A percentile compares a stretch with the other conserved stretches of the same genome.
Evolutionary conservation across 306 rosid genomes (phyloP).

Genomic region (Senna siamea): DNA sequence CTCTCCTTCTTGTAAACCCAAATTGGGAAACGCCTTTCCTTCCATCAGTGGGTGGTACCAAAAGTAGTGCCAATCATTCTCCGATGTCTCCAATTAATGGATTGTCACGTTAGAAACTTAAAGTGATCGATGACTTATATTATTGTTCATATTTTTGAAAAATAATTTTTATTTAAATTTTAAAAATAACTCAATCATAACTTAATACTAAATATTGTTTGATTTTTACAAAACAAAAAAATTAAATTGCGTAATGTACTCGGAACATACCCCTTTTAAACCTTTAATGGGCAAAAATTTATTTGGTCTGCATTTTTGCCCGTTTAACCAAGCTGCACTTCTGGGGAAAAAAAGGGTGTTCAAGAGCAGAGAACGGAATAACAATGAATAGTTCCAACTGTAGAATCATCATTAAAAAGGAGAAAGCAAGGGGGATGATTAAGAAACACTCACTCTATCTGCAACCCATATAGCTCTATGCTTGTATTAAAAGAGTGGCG

Average conservation of each 20-base stretch:
- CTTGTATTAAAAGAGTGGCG: not conserved
- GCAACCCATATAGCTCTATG: not conserved
- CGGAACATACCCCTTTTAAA: too few species aligned
- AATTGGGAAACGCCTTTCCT: constrained; percentile 11
- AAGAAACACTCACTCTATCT: constrained; percentile 2
- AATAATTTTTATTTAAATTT: too few species aligned
- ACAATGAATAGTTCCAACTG: not conserved
- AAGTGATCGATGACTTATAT: not conserved
- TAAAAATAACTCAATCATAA: too few species aligned
- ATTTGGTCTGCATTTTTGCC: too few species aligned
- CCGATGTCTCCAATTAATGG: not conserved
- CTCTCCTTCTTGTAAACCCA: constrained; percentile 33
- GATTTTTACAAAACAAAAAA: too few species aligned
- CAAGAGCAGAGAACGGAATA: not conserved
- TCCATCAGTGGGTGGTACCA: not conserved
- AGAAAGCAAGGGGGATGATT: constrained; percentile 7
- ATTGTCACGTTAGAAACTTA: not conserved
- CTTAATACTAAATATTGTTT: too few species aligned
- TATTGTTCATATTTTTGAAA: too few species aligned
- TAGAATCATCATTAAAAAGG: not conserved
- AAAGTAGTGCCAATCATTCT: constrained; percentile 5
- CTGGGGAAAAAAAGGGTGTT: not conserved
- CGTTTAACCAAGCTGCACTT: too few species aligned
- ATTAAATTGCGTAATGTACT: too few species aligned
- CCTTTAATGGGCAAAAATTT: too few species aligned